Evolutionary conservation across 495 filamentous ascomycete genomes (phyloP), one percentile per base, ranked within the genome.

Genomic region (Oidiodendron maius): DNA sequence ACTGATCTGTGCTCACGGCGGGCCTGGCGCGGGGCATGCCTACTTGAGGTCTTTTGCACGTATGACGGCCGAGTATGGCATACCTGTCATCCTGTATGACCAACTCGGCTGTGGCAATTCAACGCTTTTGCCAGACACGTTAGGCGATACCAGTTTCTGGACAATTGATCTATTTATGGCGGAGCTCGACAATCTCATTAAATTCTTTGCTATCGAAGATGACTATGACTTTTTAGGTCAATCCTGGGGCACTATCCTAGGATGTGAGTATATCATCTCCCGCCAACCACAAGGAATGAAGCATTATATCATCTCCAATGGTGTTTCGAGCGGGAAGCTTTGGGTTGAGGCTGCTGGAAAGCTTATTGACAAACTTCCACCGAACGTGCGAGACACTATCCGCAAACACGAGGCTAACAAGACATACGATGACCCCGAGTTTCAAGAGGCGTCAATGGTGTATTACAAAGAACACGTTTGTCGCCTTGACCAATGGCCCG

Each of bases 201-300:
- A 44, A 11, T 55, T 68, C 17, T 61, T 79, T 0, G 61, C 53
- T 0, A 64, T 78, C 26, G 13, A 51, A 0, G 35, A 55, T 5
- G 50, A 60, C 0, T 74, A 70, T 50, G 61, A 75, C 46, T 34
- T 77, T 0, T 60, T 71, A 3, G 72, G 76, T 4, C 64, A 72
- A 26, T 66, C 60, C 6, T 81, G 75, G 74, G 75, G 75, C 21
- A 75, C 70, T 21, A 72, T 77, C 69, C 58, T 78, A 0, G 72
- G 61, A 2, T 62, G 61, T 3, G 43, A 57, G 3, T 66, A 61
- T 53, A 71, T 69, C 0, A 49, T 64, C 11, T n/a, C n/a, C n/a
- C 45, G 46, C 13, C 61, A 59, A 15, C 65, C 74, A 0, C 22
- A 44, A 12, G 71, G 72, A 0, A 51, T 78, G 18, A 56, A 58